These are phyloP conservation scores for Shiraia bambusicola DNA, from an alignment of 2,329 filamentous ascomycete species.

Conservation along the genomic window DNA sequence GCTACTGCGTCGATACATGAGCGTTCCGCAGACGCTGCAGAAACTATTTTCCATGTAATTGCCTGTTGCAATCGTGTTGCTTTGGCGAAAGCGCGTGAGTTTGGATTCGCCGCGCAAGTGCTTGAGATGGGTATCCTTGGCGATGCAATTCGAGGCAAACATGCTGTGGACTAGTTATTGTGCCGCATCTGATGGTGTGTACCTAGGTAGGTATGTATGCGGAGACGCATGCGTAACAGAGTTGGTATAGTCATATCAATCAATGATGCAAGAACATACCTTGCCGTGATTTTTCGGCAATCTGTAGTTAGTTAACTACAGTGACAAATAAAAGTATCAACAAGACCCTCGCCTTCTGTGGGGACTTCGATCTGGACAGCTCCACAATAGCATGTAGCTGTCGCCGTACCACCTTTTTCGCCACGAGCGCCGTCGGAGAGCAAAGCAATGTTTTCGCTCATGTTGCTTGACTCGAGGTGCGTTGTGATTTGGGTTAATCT, in stretches of 20 bases:
- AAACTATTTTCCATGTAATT: slow-evolving; percentile 62
- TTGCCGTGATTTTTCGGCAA: slow-evolving; percentile 46
- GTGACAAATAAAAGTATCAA: slow-evolving; percentile 60
- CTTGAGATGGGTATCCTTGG: slow-evolving; percentile 50
- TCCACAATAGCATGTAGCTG: slow-evolving; percentile 37
- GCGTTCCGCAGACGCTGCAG: slow-evolving; percentile 60
- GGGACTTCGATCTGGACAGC: slow-evolving; percentile 30
- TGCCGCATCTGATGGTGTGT: no score
- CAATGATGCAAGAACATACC: not conserved
- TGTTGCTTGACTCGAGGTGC: not conserved
- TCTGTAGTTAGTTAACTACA: no score
- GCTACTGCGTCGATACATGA: slow-evolving; percentile 56
- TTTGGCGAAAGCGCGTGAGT: slow-evolving; percentile 51
- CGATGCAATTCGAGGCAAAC: slow-evolving; percentile 60
- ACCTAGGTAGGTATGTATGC: no score
- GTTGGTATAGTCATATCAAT: no score
- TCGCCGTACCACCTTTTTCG: slow-evolving; percentile 24
- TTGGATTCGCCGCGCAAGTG: slow-evolving; percentile 56
- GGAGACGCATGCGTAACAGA: no score
- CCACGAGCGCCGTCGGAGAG: slow-evolving; percentile 3
- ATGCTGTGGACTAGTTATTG: slow-evolving; percentile 37
- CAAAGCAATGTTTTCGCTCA: slow-evolving; percentile 2
- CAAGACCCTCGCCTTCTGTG: slow-evolving; percentile 37
- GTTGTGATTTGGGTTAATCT: not conserved
- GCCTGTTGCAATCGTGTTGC: slow-evolving; percentile 38